Percentiles rank a stretch among this genome's conserved stretches.
Conservation (phyloP, 441 rosid genomes). For the Erodium texanum region DNA sequence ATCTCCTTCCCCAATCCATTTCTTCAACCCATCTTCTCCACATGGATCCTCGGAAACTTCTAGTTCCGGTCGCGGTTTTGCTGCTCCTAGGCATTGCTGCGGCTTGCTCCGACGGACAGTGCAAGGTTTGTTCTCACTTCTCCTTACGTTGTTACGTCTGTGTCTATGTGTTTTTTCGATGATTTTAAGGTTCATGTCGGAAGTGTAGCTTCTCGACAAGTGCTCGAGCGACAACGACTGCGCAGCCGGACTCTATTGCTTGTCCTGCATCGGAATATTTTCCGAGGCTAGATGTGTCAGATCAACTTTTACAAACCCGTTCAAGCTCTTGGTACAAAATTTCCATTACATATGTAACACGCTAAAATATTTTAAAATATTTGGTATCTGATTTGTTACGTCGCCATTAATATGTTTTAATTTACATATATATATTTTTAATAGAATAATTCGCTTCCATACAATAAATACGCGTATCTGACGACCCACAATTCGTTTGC, state of each 20-base stretch:
- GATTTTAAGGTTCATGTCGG: neutral
- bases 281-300: neutral
- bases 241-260: neutral
- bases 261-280: neutral
- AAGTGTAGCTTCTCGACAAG: neutral
- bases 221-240: neutral
- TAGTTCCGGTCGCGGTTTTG: constrained; percentile 15
- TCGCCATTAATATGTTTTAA: too few relatives aligned
- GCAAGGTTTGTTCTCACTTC: constrained; percentile 22
- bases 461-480: neutral
- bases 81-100: constrained; percentile 16
- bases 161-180: neutral
- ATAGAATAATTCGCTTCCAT: neutral
- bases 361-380: too few relatives aligned
- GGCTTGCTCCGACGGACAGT: constrained; percentile 32
- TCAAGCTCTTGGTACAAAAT: neutral
- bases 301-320: neutral
- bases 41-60: constrained; percentile 26
- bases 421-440: too few relatives aligned
- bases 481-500: neutral
- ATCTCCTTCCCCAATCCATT: neutral
- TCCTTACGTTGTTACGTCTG: neutral
- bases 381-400: too few relatives aligned
- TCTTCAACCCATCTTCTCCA: neutral
- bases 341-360: too few relatives aligned